Conservation (phyloP, 2,329 filamentous ascomycete species). For the Pseudocercospora crystallina region DNA sequence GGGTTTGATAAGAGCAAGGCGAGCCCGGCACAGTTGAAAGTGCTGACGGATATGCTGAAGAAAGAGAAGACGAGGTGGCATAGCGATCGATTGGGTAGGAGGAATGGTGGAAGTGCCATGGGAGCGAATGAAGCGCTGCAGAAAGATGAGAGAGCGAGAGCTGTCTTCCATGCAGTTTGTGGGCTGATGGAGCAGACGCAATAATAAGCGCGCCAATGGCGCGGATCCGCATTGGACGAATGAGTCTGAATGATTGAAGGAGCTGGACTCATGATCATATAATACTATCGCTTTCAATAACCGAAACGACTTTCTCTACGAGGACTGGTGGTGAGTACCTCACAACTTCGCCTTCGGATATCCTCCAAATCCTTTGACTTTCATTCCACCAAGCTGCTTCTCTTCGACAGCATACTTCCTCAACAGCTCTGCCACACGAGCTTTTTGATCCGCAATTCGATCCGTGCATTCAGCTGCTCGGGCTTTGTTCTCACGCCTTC, state of each 20-base stretch:
- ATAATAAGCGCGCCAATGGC: too few relatives aligned
- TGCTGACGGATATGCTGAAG: slow-evolving; percentile 32
- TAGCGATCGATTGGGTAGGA: slow-evolving; percentile 32
- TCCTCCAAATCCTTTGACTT: slow-evolving; percentile 24
- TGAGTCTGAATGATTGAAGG: too few relatives aligned
- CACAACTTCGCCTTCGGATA: slow-evolving; percentile 43
- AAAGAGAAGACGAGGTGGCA: slow-evolving; percentile 36
- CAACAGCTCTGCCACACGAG: slow-evolving; percentile 65
- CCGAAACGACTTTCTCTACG: too few relatives aligned
- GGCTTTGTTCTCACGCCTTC: slow-evolving; percentile 74
- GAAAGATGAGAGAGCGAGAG: slow-evolving; percentile 30
- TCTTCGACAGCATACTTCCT: slow-evolving; percentile 55
- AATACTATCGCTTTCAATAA: too few relatives aligned
- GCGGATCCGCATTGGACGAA: too few relatives aligned
- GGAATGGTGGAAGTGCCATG: slow-evolving; percentile 22
- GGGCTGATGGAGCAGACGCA: slow-evolving; percentile 30
- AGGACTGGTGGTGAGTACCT: too few relatives aligned
- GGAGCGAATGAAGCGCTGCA: slow-evolving; percentile 29
- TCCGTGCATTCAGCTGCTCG: slow-evolving; percentile 49
- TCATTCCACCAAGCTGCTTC: slow-evolving; percentile 42
- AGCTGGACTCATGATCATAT: too few relatives aligned
- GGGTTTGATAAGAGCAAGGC: slow-evolving; percentile 27
- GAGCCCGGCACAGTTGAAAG: slow-evolving; percentile 24
- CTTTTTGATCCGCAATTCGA: slow-evolving; percentile 64
- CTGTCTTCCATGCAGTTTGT: slow-evolving; percentile 37